phyloP scores from a whole-genome alignment of 1,284 basidiomycete species.

The Serendipita sp. region DNA sequence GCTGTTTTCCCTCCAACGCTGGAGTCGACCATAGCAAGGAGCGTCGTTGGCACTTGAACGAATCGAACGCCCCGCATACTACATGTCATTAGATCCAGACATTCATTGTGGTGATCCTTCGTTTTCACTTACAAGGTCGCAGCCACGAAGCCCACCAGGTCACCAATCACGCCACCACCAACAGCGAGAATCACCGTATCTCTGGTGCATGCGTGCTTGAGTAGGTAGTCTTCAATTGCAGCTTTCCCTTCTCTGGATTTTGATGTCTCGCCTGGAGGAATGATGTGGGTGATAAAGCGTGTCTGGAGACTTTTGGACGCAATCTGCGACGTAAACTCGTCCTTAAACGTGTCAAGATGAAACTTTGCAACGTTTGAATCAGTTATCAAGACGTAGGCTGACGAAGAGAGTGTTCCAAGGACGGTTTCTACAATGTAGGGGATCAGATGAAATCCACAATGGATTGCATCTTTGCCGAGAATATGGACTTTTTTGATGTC shows the following conservation, averaged over 20 bases:
- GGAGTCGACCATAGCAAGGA: slow-evolving; percentile 98
- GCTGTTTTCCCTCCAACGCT: slow-evolving; percentile 97
- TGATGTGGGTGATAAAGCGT: slow-evolving; percentile 66
- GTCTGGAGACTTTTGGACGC: slow-evolving; percentile 27
- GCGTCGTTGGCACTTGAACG: slow-evolving; percentile 91
- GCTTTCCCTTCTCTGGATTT: slow-evolving; percentile 90
- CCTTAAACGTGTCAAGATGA: slow-evolving; percentile 55
- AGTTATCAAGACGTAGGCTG: slow-evolving; percentile 86
- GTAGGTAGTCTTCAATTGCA: slow-evolving; percentile 85
- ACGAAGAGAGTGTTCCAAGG: slow-evolving; percentile 59
- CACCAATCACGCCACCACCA: slow-evolving; percentile 93
- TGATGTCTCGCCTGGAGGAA: slow-evolving; percentile 83
- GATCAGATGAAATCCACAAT: slow-evolving; percentile 82
- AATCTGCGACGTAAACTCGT: slow-evolving; percentile 46
- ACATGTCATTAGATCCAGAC: neutral
- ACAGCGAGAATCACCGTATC: slow-evolving; percentile 90
- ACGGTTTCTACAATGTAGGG: slow-evolving; percentile 77
- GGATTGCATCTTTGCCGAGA: slow-evolving; percentile 76
- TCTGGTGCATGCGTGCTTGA: slow-evolving; percentile 78
- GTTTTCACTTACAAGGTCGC: slow-evolving; percentile 76
- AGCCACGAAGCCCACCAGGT: slow-evolving; percentile 90
- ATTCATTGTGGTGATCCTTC: neutral
- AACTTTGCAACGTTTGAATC: slow-evolving; percentile 79
- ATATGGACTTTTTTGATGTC: slow-evolving; percentile 51
- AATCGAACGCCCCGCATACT: slow-evolving; percentile 85